phyloP scores from a whole-genome alignment of 768 basidiomycete species.

The Fomitopsis serialis region DNA sequence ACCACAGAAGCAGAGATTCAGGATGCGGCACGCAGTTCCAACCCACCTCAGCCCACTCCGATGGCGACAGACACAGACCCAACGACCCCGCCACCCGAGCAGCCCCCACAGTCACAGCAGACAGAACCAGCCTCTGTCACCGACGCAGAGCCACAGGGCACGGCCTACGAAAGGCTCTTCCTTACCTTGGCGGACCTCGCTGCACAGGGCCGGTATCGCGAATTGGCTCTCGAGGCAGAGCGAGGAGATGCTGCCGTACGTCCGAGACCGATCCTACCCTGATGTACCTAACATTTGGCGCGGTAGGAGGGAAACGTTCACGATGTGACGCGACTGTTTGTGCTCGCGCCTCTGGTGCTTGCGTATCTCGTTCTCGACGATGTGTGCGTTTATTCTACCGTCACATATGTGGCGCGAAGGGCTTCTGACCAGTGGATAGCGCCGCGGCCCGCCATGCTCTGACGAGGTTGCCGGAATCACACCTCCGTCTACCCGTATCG shows the following conservation, averaged over 20 bases:
- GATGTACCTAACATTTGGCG: no score
- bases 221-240: conserved; percentile 45
- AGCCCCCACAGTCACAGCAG: conserved; percentile 4
- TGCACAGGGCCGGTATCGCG: conserved; percentile 34
- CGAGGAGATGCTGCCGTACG: conserved; percentile 49
- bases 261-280: conserved; percentile 1
- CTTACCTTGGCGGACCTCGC: conserved; percentile 40
- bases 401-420: neutral
- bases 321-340: conserved; percentile 32
- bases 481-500: conserved; percentile 39
- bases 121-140: neutral
- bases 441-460: conserved; percentile 56
- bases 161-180: conserved; percentile 38
- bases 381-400: conserved; percentile 37
- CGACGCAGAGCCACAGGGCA: neutral
- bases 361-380: conserved; percentile 61
- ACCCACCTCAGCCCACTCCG: conserved; percentile 9
- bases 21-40: conserved; percentile 31
- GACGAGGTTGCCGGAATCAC: conserved; percentile 45
- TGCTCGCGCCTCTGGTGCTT: conserved; percentile 57
- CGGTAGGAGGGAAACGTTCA: conserved; percentile 18
- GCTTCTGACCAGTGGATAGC: conserved; percentile 27
- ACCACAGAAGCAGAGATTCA: conserved; percentile 53
- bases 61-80: neutral
- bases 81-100: neutral